A percentile compares a stretch with the other conserved stretches of the same genome.
Conservation (phyloP, 176 grass and related monocot species). For the Urochloa ruziziensis region DNA sequence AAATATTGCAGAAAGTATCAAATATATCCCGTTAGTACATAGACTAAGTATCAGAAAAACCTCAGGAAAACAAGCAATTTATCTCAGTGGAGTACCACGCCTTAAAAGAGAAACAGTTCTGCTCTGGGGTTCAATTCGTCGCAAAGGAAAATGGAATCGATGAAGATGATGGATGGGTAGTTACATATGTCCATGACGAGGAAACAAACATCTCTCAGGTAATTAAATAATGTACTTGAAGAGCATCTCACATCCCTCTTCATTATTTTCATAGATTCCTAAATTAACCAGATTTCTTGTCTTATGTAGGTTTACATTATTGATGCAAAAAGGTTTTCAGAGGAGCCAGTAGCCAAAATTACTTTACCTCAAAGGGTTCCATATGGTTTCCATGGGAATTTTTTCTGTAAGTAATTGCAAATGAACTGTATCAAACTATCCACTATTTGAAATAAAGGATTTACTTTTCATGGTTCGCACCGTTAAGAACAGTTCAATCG, state of each 20-base stretch:
- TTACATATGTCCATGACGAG: slow-evolving; percentile 41
- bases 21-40: neutral
- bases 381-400: slow-evolving; percentile 47
- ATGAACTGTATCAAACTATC: slow-evolving; percentile 5
- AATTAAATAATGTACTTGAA: neutral
- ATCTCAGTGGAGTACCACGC: slow-evolving; percentile 36
- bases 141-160: slow-evolving; percentile 14
- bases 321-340: slow-evolving; percentile 43
- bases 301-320: slow-evolving; percentile 48
- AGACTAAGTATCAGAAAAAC: neutral
- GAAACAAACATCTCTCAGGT: slow-evolving; percentile 28
- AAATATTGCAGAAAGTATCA: neutral
- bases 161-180: slow-evolving; percentile 56
- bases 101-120: slow-evolving; percentile 29
- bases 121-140: slow-evolving; percentile 49
- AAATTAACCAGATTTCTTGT: neutral
- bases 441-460: neutral
- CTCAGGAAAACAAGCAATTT: slow-evolving; percentile 26
- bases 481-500: neutral
- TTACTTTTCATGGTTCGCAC: neutral
- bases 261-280: neutral
- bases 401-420: slow-evolving; percentile 21
- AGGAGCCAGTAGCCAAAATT: slow-evolving; percentile 28
- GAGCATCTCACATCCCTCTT: neutral
- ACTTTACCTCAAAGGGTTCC: slow-evolving; percentile 45